phyloP scores from a whole-genome alignment of 106 monocot species.

The Narthecium ossifragum region DNA sequence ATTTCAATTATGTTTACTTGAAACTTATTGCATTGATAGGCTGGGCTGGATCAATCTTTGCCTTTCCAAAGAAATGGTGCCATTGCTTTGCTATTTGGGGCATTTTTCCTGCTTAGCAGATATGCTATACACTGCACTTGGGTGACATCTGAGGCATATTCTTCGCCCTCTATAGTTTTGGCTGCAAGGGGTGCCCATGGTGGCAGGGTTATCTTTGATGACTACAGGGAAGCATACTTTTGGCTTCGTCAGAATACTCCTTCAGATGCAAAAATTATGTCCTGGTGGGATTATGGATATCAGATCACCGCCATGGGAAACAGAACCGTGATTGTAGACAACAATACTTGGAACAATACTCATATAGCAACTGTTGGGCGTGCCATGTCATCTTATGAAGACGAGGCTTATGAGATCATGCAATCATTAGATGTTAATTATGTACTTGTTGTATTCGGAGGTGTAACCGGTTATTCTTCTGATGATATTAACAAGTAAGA shows the following conservation, averaged over 20 bases:
- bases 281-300: conserved; percentile 88
- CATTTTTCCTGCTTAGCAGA: conserved; percentile 60
- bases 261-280: conserved; percentile 72
- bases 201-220: conserved; percentile 76
- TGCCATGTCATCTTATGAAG: conserved; percentile 77
- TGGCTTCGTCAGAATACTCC: conserved; percentile 88
- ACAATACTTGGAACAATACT: conserved; percentile 87
- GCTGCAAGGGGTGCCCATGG: conserved; percentile 60
- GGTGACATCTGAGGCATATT: conserved; percentile 89
- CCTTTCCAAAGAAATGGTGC: conserved; percentile 66
- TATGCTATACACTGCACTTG: conserved; percentile 83
- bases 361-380: conserved; percentile 81
- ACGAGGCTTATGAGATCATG: conserved; percentile 80
- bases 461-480: conserved; percentile 76
- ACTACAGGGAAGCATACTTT: conserved; percentile 79
- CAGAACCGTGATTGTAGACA: conserved; percentile 80
- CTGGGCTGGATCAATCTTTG: conserved; percentile 51
- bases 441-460: conserved; percentile 84
- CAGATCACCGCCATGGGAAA: conserved; percentile 89
- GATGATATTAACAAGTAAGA: conserved; percentile 86
- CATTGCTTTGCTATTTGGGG: conserved; percentile 48
- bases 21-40: conserved; percentile 23
- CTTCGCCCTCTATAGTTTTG: conserved; percentile 77
- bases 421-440: conserved; percentile 68
- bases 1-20: background rate